Percentiles rank a stretch among this genome's conserved stretches.
These are phyloP conservation scores for Pythium insidiosum DNA, from an alignment of 352 stramenopile species.

Conservation along the genomic window DNA sequence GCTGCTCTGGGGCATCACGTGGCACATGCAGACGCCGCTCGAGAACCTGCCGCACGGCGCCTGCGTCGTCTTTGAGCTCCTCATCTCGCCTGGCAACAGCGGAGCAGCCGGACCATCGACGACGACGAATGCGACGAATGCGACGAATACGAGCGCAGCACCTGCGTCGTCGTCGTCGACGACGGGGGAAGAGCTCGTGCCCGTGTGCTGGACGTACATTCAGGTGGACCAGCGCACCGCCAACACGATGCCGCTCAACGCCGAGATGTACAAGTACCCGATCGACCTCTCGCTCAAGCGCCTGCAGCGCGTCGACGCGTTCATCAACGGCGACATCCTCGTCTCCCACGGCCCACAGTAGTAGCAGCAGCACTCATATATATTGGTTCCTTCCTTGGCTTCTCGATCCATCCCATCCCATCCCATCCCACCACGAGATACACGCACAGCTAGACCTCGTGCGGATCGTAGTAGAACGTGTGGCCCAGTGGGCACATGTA, in stretches of 20 bases:
- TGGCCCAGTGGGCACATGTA: conserved; percentile 87
- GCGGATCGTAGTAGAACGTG: conserved; percentile 81
- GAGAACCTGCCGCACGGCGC: conserved; percentile 82
- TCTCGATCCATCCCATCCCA: too few species aligned
- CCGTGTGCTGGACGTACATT: conserved; percentile 79
- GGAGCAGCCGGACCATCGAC: conserved; percentile 21
- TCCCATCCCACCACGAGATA: neutral
- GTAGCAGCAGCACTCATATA: neutral
- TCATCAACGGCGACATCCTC: conserved; percentile 65
- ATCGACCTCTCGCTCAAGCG: conserved; percentile 72
- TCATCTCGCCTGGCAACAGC: conserved; percentile 21
- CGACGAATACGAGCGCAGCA: too few species aligned
- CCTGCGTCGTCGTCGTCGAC: too few species aligned
- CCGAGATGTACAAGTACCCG: conserved; percentile 81
- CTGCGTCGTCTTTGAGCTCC: conserved; percentile 65
- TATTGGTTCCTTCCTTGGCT: neutral
- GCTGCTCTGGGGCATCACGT: conserved; percentile 84
- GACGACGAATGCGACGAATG: too few species aligned
- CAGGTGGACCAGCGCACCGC: conserved; percentile 75
- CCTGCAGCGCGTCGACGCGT: conserved; percentile 62
- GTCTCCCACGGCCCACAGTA: conserved; percentile 47
- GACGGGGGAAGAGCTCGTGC: conserved; percentile 41
- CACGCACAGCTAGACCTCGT: conserved; percentile 17
- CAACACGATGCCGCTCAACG: conserved; percentile 54
- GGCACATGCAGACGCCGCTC: conserved; percentile 91